phyloP scores from a whole-genome alignment of 805 yeast genomes.

The Ogataea minuta region DNA sequence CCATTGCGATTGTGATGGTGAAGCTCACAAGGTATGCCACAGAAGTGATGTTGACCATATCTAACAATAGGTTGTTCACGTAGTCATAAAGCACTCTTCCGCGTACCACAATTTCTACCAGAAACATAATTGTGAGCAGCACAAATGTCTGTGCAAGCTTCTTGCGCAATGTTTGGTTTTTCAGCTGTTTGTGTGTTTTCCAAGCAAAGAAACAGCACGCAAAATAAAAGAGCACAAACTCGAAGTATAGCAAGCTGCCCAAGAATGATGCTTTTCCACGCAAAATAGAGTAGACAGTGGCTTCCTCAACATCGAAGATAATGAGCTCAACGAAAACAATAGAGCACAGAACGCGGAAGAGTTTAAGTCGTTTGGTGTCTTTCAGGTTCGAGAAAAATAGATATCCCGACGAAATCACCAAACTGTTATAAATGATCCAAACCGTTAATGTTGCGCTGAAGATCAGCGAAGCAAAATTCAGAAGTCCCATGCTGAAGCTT shows the following conservation, averaged over 20 bases:
- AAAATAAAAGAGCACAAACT: slow-evolving; percentile 21
- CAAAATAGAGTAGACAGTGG: slow-evolving; percentile 30
- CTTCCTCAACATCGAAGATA: slow-evolving; percentile 30
- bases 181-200: slow-evolving; percentile 22
- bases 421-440: slow-evolving; percentile 34
- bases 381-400: slow-evolving; percentile 22
- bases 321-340: slow-evolving; percentile 28
- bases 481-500: slow-evolving; percentile 19
- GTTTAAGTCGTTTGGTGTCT: slow-evolving; percentile 14
- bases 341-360: slow-evolving; percentile 22
- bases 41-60: slow-evolving; percentile 22
- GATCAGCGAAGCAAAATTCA: slow-evolving; percentile 23
- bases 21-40: slow-evolving; percentile 27
- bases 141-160: slow-evolving; percentile 19
- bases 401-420: slow-evolving; percentile 32
- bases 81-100: slow-evolving; percentile 18
- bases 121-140: slow-evolving; percentile 20
- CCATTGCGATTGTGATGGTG: slow-evolving; percentile 21
- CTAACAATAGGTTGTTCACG: slow-evolving; percentile 10
- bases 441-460: slow-evolving; percentile 27
- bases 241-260: slow-evolving; percentile 24
- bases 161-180: slow-evolving; percentile 16
- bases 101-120: slow-evolving; percentile 20
- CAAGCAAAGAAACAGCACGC: slow-evolving; percentile 20
- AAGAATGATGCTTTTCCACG: slow-evolving; percentile 24